A percentile compares a stretch with the other conserved stretches of the same genome.
Conservation (phyloP, 768 basidiomycete species). For the Artomyces pyxidatus region DNA sequence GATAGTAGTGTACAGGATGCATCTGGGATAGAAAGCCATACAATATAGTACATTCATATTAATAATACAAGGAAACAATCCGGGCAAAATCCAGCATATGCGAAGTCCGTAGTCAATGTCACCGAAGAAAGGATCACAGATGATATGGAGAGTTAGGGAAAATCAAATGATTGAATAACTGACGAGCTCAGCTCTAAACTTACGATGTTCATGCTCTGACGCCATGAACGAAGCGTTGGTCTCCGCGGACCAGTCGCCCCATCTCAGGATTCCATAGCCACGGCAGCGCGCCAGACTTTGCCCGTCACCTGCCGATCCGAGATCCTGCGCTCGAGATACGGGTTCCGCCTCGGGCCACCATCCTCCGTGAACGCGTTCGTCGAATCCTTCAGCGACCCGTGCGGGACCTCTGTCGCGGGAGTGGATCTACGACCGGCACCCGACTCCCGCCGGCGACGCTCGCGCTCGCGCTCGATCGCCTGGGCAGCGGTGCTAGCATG, state of each 20-base stretch:
- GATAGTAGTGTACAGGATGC: neutral
- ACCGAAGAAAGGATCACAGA: too few species aligned
- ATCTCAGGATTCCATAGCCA: conserved; percentile 6
- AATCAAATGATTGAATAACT: neutral
- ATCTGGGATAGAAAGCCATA: neutral
- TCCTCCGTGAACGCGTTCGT: conserved; percentile 4
- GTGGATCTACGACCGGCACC: conserved; percentile 7
- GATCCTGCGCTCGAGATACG: conserved; percentile 6
- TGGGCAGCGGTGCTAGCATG: conserved; percentile 15
- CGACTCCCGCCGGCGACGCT: conserved; percentile 13
- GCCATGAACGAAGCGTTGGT: too few species aligned
- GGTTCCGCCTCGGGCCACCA: neutral
- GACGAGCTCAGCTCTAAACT: neutral
- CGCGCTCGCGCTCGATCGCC: conserved; percentile 11
- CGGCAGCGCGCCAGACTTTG: neutral
- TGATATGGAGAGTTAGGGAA: neutral
- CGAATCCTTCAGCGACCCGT: conserved; percentile 7
- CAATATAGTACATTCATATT: neutral
- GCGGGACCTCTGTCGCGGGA: neutral
- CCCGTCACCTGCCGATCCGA: conserved; percentile 11
- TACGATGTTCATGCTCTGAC: too few species aligned
- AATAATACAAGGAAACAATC: neutral
- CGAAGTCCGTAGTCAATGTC: neutral
- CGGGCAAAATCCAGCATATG: neutral
- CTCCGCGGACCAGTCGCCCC: conserved; percentile 2